phyloP scores from a whole-genome alignment of 1,284 basidiomycete species.

The Heterobasidion occidentale region DNA sequence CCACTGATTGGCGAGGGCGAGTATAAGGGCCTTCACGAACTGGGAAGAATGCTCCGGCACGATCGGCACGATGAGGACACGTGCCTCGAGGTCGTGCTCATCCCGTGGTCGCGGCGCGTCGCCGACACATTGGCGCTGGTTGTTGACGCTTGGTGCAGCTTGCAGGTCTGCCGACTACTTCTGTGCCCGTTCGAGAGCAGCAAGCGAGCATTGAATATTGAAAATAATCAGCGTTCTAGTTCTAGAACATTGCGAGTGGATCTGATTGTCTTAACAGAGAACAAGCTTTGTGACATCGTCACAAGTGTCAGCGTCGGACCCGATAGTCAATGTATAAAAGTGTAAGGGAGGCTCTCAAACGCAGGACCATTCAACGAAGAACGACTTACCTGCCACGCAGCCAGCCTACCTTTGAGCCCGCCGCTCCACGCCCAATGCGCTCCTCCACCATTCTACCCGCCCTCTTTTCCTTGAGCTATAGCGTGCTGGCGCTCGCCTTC shows the following conservation, averaged over 20 bases:
- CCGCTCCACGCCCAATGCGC: conserved; percentile 1
- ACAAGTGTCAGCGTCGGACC: neutral
- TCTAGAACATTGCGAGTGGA: too few relatives aligned
- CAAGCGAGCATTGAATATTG: too few relatives aligned
- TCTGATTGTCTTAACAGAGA: neutral
- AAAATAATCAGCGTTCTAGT: neutral
- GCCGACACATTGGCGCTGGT: neutral
- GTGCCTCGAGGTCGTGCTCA: neutral
- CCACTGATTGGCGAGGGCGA: too few relatives aligned
- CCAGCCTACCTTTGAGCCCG: neutral
- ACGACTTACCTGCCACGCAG: neutral
- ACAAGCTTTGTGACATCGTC: neutral
- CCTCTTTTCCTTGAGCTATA: conserved; percentile 4
- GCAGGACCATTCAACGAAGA: neutral
- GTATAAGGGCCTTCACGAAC: too few relatives aligned
- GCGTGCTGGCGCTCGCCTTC: neutral
- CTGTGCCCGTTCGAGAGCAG: too few relatives aligned
- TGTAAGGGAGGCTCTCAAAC: too few relatives aligned
- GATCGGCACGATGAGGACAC: neutral
- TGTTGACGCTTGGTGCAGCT: too few relatives aligned
- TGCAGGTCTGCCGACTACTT: too few relatives aligned
- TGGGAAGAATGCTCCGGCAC: neutral
- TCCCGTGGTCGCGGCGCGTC: neutral
- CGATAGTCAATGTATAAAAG: too few relatives aligned
- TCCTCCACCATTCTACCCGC: conserved; percentile 1